Base-by-base conservation (phyloP, 1,139 yeast genomes). In the Meyerozyma guilliermondii region DNA sequence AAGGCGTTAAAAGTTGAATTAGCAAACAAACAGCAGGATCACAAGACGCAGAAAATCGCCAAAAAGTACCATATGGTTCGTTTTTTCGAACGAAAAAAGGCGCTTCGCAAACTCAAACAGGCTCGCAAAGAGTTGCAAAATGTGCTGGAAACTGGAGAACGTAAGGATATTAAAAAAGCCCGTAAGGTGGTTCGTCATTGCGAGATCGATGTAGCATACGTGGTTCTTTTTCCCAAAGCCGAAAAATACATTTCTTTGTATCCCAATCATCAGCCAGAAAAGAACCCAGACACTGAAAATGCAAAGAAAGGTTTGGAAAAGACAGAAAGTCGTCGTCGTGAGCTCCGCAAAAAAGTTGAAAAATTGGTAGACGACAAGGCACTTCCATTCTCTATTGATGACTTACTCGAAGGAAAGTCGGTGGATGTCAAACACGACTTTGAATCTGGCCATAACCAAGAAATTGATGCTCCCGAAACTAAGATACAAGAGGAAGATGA, bases 61-160 rank as follows among this genome's bases (percentile, higher is more conserved):
- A 77, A 82, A 52, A 87, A 83, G 63, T 92, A 94, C 61, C 97
- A 88, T 58, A 91, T 89, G 94, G 92, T 92, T 39, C 75, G 94
- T 50, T 92, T 94, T 58, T 87, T 92, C 50, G 98, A 92, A 62
- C 78, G 77, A 54, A 88, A 91, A 66, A 94, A 92, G 74, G 95
- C 98, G 1, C 56, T 78, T 27, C 74, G 97, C 55, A 78, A 73
- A 49, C 78, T 88, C 54, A 84, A 83, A 49, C 82, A 82, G 50
- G 80, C 83, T 1, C 67, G 68, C 46, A 83, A 79, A 45, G 67
- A 66, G 22, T 58, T 71, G 40, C 74, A 66, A 26, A 70, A 65
- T 30, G 64, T 72, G 13, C 57, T 66, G 31, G 58, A 60, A 41
- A 63, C 71, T 8, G 74, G 66, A 23, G 68, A 71, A 17, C 74